phyloP scores from a whole-genome alignment of 1,139 yeast species.

The Geotrichum europaeum region DNA sequence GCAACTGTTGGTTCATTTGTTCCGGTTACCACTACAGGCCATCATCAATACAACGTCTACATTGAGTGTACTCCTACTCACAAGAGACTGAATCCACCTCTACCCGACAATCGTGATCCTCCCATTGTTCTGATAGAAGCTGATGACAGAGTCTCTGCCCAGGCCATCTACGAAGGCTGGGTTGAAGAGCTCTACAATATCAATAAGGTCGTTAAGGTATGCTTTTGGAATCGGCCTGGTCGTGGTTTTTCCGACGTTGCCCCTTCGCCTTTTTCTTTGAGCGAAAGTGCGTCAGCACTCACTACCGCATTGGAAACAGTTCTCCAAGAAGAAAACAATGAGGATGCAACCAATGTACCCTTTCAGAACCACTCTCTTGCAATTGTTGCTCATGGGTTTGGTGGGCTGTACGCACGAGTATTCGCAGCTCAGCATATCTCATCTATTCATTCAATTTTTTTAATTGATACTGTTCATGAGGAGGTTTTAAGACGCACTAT shows the following conservation, averaged over 20 bases:
- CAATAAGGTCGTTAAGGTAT: slow-evolving; percentile 60
- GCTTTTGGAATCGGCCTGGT: slow-evolving; percentile 87
- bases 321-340: slow-evolving; percentile 5
- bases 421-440: slow-evolving; percentile 64
- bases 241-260: slow-evolving; percentile 75
- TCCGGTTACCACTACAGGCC: neutral
- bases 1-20: slow-evolving; percentile 11
- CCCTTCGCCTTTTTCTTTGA: slow-evolving; percentile 69
- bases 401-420: slow-evolving; percentile 72
- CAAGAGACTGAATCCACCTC: slow-evolving; percentile 19
- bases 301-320: slow-evolving; percentile 42
- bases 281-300: slow-evolving; percentile 57
- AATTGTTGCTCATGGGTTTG: slow-evolving; percentile 72
- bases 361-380: slow-evolving; percentile 42
- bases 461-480: slow-evolving; percentile 76
- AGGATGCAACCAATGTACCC: neutral
- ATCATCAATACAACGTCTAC: slow-evolving; percentile 34
- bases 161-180: slow-evolving; percentile 61
- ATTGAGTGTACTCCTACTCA: slow-evolving; percentile 47
- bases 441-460: slow-evolving; percentile 43
- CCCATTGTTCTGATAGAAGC: slow-evolving; percentile 71
- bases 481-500: slow-evolving; percentile 47
- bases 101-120: slow-evolving; percentile 32
- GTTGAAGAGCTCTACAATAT: slow-evolving; percentile 60
- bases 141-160: slow-evolving; percentile 58